Conservation (phyloP, 108 stramenopile genomes). For the Aurantiochytrium sp. region DNA sequence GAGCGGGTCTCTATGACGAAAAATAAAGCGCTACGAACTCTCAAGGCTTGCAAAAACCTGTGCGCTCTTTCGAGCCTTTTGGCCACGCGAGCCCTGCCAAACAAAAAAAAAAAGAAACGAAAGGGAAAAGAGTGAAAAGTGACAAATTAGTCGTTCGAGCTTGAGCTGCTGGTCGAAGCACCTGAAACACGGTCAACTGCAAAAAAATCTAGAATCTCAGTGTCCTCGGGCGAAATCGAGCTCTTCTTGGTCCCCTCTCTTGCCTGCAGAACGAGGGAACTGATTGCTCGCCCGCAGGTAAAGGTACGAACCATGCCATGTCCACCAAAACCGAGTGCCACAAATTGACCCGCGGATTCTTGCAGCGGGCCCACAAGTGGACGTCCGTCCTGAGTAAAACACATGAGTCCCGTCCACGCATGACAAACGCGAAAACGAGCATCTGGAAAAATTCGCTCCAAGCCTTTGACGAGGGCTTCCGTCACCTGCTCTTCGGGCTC, state of each 20-base stretch:
- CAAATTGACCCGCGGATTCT: not conserved
- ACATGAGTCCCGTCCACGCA: conserved; percentile 3
- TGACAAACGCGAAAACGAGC: not conserved
- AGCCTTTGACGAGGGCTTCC: not conserved
- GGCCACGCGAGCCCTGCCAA: too few relatives aligned
- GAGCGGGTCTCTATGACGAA: too few relatives aligned
- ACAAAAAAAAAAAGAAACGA: too few relatives aligned
- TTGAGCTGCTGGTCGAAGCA: too few relatives aligned
- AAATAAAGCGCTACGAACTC: too few relatives aligned
- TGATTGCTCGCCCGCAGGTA: not conserved
- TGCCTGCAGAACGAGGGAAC: not conserved
- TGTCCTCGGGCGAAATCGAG: not conserved
- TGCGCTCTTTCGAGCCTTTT: too few relatives aligned
- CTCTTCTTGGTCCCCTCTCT: too few relatives aligned
- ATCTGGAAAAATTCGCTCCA: not conserved
- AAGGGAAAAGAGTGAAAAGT: too few relatives aligned
- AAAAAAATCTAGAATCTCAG: not conserved
- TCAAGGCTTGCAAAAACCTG: too few relatives aligned
- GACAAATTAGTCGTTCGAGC: too few relatives aligned
- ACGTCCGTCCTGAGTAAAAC: not conserved
- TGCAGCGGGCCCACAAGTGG: not conserved
- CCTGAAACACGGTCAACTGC: not conserved
- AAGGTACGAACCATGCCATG: conserved; percentile 8
- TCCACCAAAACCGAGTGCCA: not conserved
- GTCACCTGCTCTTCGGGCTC: not conserved